Conservation (phyloP, 2,329 filamentous ascomycete species). For the Colletotrichum tamarilloi region DNA sequence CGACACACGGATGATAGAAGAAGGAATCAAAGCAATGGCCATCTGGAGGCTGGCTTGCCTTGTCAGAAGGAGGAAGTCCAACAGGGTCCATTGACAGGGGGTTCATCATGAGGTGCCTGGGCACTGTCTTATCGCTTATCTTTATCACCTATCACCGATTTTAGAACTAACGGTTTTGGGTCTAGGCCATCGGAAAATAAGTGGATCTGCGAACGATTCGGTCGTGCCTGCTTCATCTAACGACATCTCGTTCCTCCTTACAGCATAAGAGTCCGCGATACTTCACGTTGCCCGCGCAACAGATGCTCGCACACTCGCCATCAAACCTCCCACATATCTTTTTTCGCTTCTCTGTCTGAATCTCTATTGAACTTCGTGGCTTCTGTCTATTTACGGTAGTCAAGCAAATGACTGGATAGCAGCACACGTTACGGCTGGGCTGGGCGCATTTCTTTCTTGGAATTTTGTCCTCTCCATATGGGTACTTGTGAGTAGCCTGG, state of each 20-base stretch:
- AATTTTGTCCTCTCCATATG: too few relatives aligned
- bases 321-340: too few relatives aligned
- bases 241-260: conserved; percentile 26
- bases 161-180: not conserved
- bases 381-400: too few relatives aligned
- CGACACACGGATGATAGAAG: conserved; percentile 1
- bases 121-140: conserved; percentile 3
- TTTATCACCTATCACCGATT: conserved; percentile 2
- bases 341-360: too few relatives aligned
- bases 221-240: conserved; percentile 15
- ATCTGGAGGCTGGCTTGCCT: conserved; percentile 1
- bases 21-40: not conserved
- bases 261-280: too few relatives aligned
- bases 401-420: too few relatives aligned
- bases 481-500: too few relatives aligned
- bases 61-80: not conserved
- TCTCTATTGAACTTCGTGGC: too few relatives aligned
- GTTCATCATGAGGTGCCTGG: not conserved
- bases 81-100: not conserved
- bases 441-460: too few relatives aligned
- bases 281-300: not conserved
- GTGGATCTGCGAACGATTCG: not conserved
- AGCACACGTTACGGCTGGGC: too few relatives aligned
- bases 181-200: conserved; percentile 8
- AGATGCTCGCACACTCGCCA: not conserved